phyloP scores from a whole-genome alignment of 129 eudicot species.

The Sambucus nigra region DNA sequence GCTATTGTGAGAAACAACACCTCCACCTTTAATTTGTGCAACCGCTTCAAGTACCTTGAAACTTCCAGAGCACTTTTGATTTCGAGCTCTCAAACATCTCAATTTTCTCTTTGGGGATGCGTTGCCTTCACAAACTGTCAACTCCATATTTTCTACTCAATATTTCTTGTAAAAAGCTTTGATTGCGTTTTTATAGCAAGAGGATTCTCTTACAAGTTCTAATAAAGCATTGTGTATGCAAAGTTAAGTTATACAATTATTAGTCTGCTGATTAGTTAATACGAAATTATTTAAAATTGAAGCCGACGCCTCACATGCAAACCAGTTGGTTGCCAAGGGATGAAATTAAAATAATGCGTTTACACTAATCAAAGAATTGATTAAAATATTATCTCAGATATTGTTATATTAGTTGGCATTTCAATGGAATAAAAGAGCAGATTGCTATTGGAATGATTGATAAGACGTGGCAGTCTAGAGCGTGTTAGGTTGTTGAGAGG shows the following conservation, averaged over 20 bases:
- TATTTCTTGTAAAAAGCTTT: background rate
- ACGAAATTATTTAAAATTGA: no score
- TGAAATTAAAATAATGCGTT: background rate
- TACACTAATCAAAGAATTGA: no score
- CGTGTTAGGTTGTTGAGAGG: no score
- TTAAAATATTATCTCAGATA: no score
- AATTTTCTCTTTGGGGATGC: conserved; percentile 6
- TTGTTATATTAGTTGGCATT: no score
- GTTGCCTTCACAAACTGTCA: no score
- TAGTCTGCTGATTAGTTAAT: no score
- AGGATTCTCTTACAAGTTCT: background rate
- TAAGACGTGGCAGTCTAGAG: no score
- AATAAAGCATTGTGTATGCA: no score
- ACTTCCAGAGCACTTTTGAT: conserved; percentile 3
- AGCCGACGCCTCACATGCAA: background rate
- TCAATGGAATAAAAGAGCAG: no score
- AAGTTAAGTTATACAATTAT: no score
- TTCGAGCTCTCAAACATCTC: conserved; percentile 12
- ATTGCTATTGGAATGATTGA: no score
- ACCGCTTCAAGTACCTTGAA: conserved; percentile 16
- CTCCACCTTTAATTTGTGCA: conserved; percentile 13
- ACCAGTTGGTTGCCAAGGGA: background rate
- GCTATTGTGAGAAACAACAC: conserved; percentile 4
- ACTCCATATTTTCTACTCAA: conserved; percentile 7
- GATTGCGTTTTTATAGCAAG: background rate